phyloP scores from a whole-genome alignment of 2,329 filamentous ascomycete genomes.

The Chrysoporthe deuterocubensis region DNA sequence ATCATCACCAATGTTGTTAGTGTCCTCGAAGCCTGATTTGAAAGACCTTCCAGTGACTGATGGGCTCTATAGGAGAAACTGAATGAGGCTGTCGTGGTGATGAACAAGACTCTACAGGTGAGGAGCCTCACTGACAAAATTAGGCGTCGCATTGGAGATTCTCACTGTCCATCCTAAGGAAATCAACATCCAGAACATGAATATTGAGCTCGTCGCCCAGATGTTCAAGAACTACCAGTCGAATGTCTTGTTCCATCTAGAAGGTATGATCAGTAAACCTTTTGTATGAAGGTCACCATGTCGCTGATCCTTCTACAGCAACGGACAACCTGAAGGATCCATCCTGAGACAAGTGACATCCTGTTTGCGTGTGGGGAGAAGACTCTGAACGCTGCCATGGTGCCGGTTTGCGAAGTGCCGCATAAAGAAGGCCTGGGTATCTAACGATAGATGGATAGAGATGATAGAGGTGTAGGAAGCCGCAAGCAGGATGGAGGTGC shows the following conservation, averaged over 20 bases:
- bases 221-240: conserved; percentile 99
- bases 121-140: conserved; percentile 24
- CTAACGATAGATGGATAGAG: not conserved
- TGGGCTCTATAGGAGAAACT: conserved; percentile 77
- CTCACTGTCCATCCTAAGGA: conserved; percentile 61
- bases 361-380: not conserved
- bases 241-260: conserved; percentile 94
- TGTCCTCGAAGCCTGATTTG: conserved; percentile 29
- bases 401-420: no score
- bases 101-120: conserved; percentile 92
- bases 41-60: conserved; percentile 17
- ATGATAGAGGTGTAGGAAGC: not conserved
- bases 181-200: conserved; percentile 99
- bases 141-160: not conserved
- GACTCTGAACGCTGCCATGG: no score
- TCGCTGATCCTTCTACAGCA: conserved; percentile 51
- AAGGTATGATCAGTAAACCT: conserved; percentile 63
- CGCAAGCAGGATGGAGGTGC: not conserved
- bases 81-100: conserved; percentile 88
- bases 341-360: conserved; percentile 47
- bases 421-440: not conserved
- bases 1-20: conserved; percentile 97
- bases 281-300: not conserved
- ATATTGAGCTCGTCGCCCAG: conserved; percentile 94
- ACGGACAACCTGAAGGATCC: conserved; percentile 85